Evolutionary conservation across 495 filamentous ascomycete species (phyloP), one percentile per base, ranked within the genome.

Genomic region (Parathielavia appendiculata): DNA sequence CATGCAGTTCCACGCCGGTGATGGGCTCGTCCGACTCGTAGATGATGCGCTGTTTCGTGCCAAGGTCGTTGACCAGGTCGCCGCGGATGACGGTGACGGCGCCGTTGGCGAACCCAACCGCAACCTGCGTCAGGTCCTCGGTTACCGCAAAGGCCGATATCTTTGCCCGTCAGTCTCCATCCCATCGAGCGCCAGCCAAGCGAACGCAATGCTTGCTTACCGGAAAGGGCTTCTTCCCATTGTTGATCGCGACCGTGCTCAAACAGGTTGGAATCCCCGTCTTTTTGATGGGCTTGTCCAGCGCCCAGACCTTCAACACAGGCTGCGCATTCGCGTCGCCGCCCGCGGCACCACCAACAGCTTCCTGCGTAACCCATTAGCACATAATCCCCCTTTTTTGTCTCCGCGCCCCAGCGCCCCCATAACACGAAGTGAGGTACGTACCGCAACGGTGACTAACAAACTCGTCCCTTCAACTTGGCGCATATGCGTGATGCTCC

Each of bases 11-110:
- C 20, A 96, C 86, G 5, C 91, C 93, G 0, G 93, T 98, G 39
- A 98, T 86, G 0, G 93, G 93, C 64, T 98, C 93, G 63, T 97
- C 91, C 3, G 92, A 96, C 66, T 97, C 93, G 73, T 95, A 95
- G 30, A 98, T 91, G 30, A 92, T 92, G 22, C 95, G 83, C 70
- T 98, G 93, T 68, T 91, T 92, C 38, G 93, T 89, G n/a, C 93
- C 93, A 58, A 91, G 83, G 69, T 97, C 95, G 69, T 97, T 89
- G 58, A 98, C 91, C 47, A 98, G 74, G 72, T 98, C 93, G 53
- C 93, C 93, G 40, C 93, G 83, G 57, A 98, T 88, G 38, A 97
- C 85, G 10, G 90, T 95, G 32, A 98, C 93, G 11, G 91, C 86
- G 19, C 93, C 93, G 71, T 97, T 97, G 23, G 87, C 93, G 71